A percentile compares a stretch with the other conserved stretches of the same genome.
These are phyloP conservation scores for Mycena metata DNA, from an alignment of 768 basidiomycete species.

Conservation along the genomic window DNA sequence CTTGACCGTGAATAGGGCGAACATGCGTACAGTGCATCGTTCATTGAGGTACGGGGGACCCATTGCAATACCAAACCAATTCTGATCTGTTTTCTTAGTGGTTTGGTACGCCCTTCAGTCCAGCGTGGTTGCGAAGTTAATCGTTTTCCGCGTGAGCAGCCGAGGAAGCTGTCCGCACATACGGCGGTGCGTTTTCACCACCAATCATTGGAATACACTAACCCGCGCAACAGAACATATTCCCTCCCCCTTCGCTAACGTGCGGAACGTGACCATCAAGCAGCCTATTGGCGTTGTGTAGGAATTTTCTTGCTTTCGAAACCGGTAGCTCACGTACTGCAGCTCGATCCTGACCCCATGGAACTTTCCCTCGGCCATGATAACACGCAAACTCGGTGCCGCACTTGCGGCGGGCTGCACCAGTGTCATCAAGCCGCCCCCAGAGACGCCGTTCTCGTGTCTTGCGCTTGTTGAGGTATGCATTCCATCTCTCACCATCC, in stretches of 20 bases:
- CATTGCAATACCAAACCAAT: conserved; percentile 3
- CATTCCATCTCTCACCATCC: neutral
- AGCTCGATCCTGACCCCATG: conserved; percentile 88
- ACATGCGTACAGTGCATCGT: conserved; percentile 86
- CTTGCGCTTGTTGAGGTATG: conserved; percentile 91
- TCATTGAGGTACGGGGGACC: conserved; percentile 72
- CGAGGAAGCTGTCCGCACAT: conserved; percentile 91
- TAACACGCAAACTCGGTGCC: conserved; percentile 89
- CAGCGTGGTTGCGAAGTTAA: conserved; percentile 13
- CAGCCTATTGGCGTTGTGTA: conserved; percentile 85
- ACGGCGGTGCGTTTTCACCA: conserved; percentile 74
- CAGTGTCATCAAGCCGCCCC: conserved; percentile 92
- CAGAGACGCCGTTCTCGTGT: conserved; percentile 94
- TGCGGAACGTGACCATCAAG: conserved; percentile 91
- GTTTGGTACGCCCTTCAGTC: conserved; percentile 71
- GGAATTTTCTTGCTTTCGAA: conserved; percentile 31
- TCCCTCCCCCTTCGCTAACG: conserved; percentile 76
- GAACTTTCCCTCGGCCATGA: conserved; percentile 98
- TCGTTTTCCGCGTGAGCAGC: conserved; percentile 61
- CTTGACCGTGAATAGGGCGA: conserved; percentile 68
- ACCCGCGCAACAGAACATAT: conserved; percentile 72
- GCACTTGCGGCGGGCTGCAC: conserved; percentile 98
- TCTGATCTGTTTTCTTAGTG: conserved; percentile 61
- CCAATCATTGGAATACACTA: neutral
- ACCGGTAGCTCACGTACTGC: conserved; percentile 24